A percentile compares a stretch with the other conserved stretches of the same genome.
Evolutionary conservation across 2,329 filamentous ascomycete genomes (phyloP).

Genomic region (Paraphaeosphaeria minitans): DNA sequence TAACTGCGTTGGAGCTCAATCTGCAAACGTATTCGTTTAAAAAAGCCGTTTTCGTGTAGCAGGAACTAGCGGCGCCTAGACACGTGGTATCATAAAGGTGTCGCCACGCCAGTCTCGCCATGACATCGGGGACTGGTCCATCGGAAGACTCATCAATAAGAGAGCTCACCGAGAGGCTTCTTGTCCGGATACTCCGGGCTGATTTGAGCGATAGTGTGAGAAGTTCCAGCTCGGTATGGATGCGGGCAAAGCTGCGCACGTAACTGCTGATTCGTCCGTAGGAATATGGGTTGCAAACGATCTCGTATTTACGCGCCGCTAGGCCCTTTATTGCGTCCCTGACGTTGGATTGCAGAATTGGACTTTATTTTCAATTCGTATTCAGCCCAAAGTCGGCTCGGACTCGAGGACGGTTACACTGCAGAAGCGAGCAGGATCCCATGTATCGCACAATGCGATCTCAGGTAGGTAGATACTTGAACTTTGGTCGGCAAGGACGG

Average conservation of each 20-base stretch:
- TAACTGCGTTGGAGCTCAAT: not conserved
- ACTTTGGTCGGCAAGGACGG: too few species aligned
- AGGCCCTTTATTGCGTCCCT: not conserved
- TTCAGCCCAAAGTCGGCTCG: slow-evolving; percentile 3
- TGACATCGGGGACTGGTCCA: not conserved
- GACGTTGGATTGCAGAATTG: not conserved
- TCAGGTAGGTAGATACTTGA: not conserved
- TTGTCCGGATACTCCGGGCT: not conserved
- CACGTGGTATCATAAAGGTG: slow-evolving; percentile 2
- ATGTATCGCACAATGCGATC: not conserved
- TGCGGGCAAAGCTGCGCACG: not conserved
- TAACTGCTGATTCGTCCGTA: not conserved
- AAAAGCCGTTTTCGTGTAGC: slow-evolving; percentile 2
- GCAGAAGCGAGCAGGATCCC: not conserved
- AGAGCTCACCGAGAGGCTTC: not conserved
- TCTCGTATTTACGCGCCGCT: slow-evolving; percentile 4
- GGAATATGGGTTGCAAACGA: not conserved
- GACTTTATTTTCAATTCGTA: slow-evolving; percentile 1
- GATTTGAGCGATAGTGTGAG: not conserved
- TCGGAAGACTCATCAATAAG: not conserved
- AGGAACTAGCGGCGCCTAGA: not conserved
- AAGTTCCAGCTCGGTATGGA: not conserved
- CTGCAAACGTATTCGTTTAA: slow-evolving; percentile 2
- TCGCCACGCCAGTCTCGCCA: slow-evolving; percentile 1
- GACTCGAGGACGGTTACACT: slow-evolving; percentile 1